Percentiles rank a stretch among this genome's conserved stretches.
Evolutionary conservation across 2,329 filamentous ascomycete genomes (phyloP).

Genomic region (Phoma sp.): DNA sequence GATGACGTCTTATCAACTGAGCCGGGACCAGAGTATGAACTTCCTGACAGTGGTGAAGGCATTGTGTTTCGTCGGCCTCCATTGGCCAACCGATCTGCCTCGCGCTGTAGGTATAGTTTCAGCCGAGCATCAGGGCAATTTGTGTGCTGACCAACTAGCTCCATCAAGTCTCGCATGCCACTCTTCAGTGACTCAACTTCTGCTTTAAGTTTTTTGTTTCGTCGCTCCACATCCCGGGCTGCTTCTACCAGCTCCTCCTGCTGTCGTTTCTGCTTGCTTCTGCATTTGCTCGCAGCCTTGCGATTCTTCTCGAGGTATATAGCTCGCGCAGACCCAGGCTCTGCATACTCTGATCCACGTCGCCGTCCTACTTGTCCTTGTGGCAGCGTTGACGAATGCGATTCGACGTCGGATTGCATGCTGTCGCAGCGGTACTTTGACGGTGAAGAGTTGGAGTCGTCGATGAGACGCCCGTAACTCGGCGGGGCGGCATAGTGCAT

Average conservation of each 20-base stretch:
- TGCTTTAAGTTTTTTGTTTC: constrained; percentile 38
- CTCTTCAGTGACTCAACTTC: constrained; percentile 36
- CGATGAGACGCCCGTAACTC: background rate
- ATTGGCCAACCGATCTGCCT: constrained; percentile 33
- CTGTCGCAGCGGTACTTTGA: constrained; percentile 12
- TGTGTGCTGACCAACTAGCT: constrained; percentile 32
- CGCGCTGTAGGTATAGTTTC: constrained; percentile 33
- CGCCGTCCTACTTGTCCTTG: constrained; percentile 15
- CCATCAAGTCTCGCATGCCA: constrained; percentile 34
- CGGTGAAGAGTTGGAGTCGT: background rate
- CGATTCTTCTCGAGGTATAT: constrained; percentile 70
- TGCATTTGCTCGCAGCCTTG: constrained; percentile 74
- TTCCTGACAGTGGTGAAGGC: background rate
- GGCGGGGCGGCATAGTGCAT: background rate
- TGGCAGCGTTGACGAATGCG: constrained; percentile 1
- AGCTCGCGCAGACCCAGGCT: constrained; percentile 37
- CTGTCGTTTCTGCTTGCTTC: constrained; percentile 69
- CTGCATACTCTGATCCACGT: constrained; percentile 28
- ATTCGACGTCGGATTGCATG: constrained; percentile 1
- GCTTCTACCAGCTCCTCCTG: constrained; percentile 58
- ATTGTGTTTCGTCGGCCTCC: background rate
- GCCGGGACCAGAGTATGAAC: background rate
- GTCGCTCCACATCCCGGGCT: constrained; percentile 42
- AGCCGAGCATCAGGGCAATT: constrained; percentile 37
- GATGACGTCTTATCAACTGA: background rate